Base-by-base conservation (phyloP, 352 stramenopile genomes). In the Globisporangium lucens region DNA sequence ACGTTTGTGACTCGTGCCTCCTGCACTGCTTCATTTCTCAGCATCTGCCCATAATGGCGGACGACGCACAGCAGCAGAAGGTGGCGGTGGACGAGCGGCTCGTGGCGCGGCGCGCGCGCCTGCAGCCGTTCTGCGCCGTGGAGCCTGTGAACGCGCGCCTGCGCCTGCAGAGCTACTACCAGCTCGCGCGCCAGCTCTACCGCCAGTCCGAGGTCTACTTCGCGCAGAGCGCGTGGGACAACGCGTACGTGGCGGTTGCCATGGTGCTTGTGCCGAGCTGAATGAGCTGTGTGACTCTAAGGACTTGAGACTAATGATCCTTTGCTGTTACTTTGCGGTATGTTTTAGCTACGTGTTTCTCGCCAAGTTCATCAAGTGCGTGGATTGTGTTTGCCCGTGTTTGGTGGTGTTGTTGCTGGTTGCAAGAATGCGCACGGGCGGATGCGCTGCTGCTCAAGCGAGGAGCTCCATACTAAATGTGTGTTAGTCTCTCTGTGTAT, bases 351-450 rank as follows among this genome's bases (percentile, higher is more conserved):
- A 93, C 67, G 86, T 93, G 47, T 87, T 89, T 60, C 70, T 94
- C n/a, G 84, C 82, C 61, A 85, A 82, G 46, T 91, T 93, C 62
- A 89, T 93, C 74, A 90, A 91, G 87, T 94, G 72, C 36, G 77
- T 72, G n/a, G 41, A 29, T 41, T 27, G 5, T 22, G 29, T 17
- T 60, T 46, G 33, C 1, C 27, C 7, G n/a, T 60, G 29, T 22
- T 2, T 38, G 12, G 10, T 22, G 38, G 0, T 46, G 36, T 0
- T 41, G 36, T 2, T 13, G 9, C 2, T 38, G 33, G n/a, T 38
- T 38, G 5, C 33, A 38, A 8, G 33, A 20, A 46, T 46, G 38
- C 38, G 10, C 38, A 5, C 38, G 38, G 4, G 38, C 38, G 12
- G 13, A 46, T 46, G 38, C 12, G 38, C 38, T 46, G 1, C 12